Evolutionary conservation across 108 stramenopile species (phyloP), one percentile per base, ranked within the genome.

Genomic region (Cyclotella baltica): DNA sequence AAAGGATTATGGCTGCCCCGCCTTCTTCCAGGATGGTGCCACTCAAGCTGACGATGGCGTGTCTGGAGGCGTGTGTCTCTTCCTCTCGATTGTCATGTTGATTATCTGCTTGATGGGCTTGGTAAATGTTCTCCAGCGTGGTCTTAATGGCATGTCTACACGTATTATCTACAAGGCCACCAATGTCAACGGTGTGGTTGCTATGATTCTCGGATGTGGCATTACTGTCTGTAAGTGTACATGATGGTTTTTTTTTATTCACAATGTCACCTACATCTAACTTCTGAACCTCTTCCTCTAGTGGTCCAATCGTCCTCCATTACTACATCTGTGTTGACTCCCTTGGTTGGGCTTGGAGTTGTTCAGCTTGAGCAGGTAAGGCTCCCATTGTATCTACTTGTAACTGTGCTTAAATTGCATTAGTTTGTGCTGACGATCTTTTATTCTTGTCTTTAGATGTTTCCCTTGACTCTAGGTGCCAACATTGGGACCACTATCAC

Each of bases 401-500:
- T n/a, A n/a, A n/a, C n/a, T n/a, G n/a, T n/a, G n/a, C n/a, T n/a
- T n/a, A n/a, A n/a, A n/a, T n/a, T n/a, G n/a, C n/a, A n/a, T 43
- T 13, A 43, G 10, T 43, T 43, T 43, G 6, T 13, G 40, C 19
- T n/a, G 20, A 19, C 20, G 16, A 20, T 53, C 28, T 61, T 61
- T 5, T 30, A 5, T 30, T 33, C 52, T n/a, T 6, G 15, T 30
- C 25, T 11, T 46, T 47, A 85, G 66, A 96, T 96, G 95, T 80
- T 81, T 67, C 95, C 95, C 19, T 79, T 96, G 63, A 92, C 93
- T 37, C 87, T 96, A 25, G 95, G 95, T 31, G 92, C 95, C 67
- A 96, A 96, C 73, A 92, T 96, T 67, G 95, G 95, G 38, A 96
- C 95, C 1, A 92, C 93, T 38, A 57, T 91, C 58, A 93, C 95